Base-by-base conservation (phyloP, 2,329 filamentous ascomycete species). In the Colletotrichum melonis region DNA sequence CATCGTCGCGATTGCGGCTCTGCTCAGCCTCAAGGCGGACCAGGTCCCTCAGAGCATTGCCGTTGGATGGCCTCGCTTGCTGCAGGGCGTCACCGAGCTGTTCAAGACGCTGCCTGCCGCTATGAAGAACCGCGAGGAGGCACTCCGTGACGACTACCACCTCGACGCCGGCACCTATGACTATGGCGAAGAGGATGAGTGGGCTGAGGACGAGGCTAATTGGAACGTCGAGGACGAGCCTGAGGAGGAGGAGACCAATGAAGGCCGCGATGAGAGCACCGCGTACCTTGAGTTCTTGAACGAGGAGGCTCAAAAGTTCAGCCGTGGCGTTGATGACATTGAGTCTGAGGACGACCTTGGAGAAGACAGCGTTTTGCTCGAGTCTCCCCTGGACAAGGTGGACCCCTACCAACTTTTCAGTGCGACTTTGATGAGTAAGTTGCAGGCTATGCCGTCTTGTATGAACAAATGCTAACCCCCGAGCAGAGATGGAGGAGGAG, bases 251-350 rank as follows among this genome's bases (percentile, higher is more conserved):
- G 90, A 90, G 67, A 79, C 84, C 16, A 83, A 82, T 3, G 93
- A 98, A 74, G 88, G 92, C 78, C 94, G 95, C 79, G 96, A 98
- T 78, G 96, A 98, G 84, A 97, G 94, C 81, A 93, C 94, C 28
- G 95, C 96, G 6, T 99, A 99, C 81, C 90, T 99, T 59, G 95
- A 98, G 77, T 99, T 99, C 86, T 85, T 99, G 32, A 97, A 96
- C 78, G 94, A 97, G 81, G 96, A 98, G 87, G 95, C 95, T 14
- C 92, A 95, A 78, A 97, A 97, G 81, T 96, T 97, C 82, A 92
- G 92, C 75, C 89, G 92, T 22, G 88, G 92, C 32, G 88, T 89
- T 38, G 82, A 83, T 22, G 89, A 90, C 19, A 91, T 92, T 30
- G 90, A 92, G 62, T 94, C 94, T 1, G 94, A 95, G 30, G 95